These are phyloP conservation scores for Penicillium frequentans DNA, from an alignment of 2,329 filamentous ascomycete species.

Conservation along the genomic window DNA sequence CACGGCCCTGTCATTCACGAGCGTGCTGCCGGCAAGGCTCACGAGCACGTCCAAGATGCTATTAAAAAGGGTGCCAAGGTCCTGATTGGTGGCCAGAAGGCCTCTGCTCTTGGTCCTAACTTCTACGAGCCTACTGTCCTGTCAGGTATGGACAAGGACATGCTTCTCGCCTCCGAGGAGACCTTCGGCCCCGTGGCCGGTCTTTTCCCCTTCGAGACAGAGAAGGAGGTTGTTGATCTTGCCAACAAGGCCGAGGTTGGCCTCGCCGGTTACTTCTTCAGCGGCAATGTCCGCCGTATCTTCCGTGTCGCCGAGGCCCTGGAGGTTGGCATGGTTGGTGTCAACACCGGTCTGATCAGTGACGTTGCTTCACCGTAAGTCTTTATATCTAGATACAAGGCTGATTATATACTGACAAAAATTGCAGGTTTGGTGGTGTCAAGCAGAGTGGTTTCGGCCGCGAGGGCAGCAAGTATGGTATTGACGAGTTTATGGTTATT, in stretches of 20 bases:
- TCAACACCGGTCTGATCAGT: conserved; percentile 70
- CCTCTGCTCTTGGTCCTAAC: conserved; percentile 74
- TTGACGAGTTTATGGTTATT: conserved; percentile 72
- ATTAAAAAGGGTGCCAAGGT: conserved; percentile 74
- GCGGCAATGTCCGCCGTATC: conserved; percentile 56
- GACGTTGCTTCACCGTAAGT: conserved; percentile 53
- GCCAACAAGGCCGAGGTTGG: conserved; percentile 85
- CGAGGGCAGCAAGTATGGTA: conserved; percentile 75
- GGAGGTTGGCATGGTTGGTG: conserved; percentile 54
- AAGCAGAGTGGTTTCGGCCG: conserved; percentile 80
- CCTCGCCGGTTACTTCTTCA: conserved; percentile 93
- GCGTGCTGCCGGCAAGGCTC: conserved; percentile 76
- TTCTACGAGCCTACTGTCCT: conserved; percentile 92
- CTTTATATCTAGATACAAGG: background rate
- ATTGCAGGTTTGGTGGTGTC: conserved; percentile 69
- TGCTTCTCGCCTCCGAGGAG: conserved; percentile 83
- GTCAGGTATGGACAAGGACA: conserved; percentile 78
- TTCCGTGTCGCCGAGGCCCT: conserved; percentile 62
- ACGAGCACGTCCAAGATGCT: conserved; percentile 77
- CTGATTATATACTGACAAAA: conserved; percentile 13
- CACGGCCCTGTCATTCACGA: conserved; percentile 66
- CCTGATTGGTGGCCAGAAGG: conserved; percentile 70
- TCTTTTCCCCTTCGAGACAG: conserved; percentile 82
- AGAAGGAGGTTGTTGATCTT: conserved; percentile 80
- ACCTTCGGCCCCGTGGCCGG: conserved; percentile 94